Conservation (phyloP, 257 asterid species). For the Misopates orontium region DNA sequence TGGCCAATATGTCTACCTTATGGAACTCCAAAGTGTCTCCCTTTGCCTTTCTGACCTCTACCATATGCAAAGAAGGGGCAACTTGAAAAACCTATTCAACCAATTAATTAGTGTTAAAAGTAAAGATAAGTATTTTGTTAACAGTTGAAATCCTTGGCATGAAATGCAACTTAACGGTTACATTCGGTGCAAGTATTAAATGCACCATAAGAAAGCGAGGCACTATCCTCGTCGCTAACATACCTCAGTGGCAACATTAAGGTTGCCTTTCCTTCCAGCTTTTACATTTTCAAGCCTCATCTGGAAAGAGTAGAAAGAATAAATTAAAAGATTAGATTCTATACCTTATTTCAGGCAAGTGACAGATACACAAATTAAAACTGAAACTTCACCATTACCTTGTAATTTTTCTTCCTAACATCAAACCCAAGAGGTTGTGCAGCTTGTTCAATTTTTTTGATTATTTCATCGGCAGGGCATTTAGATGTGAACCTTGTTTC, state of each 20-base stretch:
- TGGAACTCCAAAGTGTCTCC: too few species aligned
- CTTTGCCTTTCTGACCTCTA: too few species aligned
- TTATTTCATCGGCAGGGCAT: constrained; percentile 77
- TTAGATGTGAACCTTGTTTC: constrained; percentile 87
- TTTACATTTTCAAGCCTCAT: constrained; percentile 83
- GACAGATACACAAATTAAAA: neutral
- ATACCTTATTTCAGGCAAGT: neutral
- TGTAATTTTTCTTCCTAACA: constrained; percentile 84
- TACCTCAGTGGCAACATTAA: constrained; percentile 89
- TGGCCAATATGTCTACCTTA: too few species aligned
- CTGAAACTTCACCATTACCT: constrained; percentile 44
- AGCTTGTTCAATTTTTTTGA: constrained; percentile 85
- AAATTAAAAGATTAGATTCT: neutral
- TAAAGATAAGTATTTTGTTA: too few species aligned
- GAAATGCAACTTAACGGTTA: too few species aligned
- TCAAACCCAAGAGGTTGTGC: constrained; percentile 90
- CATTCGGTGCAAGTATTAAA: too few species aligned
- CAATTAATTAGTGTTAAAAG: too few species aligned
- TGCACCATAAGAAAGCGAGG: too few species aligned
- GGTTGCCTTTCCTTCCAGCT: constrained; percentile 95
- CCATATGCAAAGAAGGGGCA: too few species aligned
- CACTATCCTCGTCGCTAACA: too few species aligned
- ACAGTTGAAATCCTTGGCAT: too few species aligned
- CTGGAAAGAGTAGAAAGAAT: constrained; percentile 33
- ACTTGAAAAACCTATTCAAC: too few species aligned